Evolutionary conservation across 495 filamentous ascomycete genomes (phyloP).

Genomic region (Lasiosphaeria hispida): DNA sequence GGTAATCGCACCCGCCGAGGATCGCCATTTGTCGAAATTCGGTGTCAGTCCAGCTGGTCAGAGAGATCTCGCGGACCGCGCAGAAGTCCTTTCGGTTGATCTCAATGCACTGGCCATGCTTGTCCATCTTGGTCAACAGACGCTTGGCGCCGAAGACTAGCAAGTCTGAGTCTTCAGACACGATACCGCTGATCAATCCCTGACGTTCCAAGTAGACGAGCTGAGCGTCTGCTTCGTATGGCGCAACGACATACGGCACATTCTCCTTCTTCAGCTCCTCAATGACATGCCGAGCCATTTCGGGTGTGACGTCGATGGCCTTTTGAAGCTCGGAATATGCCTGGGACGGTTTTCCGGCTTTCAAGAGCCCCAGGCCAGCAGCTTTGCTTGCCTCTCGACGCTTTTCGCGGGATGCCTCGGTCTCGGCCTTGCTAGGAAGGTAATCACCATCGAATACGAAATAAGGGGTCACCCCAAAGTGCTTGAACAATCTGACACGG

Average conservation of each 20-base stretch:
- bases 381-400: slow-evolving; percentile 71
- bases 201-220: slow-evolving; percentile 87
- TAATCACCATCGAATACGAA: slow-evolving; percentile 96
- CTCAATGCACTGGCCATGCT: slow-evolving; percentile 89
- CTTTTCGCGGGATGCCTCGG: slow-evolving; percentile 68
- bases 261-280: slow-evolving; percentile 79
- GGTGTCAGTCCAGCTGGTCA: slow-evolving; percentile 86
- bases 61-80: slow-evolving; percentile 78
- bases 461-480: slow-evolving; percentile 90
- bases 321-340: slow-evolving; percentile 90
- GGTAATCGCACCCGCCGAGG: slow-evolving; percentile 96
- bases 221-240: slow-evolving; percentile 97
- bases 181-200: slow-evolving; percentile 77
- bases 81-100: slow-evolving; percentile 85
- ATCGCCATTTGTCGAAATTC: slow-evolving; percentile 97
- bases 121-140: slow-evolving; percentile 89
- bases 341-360: slow-evolving; percentile 72
- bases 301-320: slow-evolving; percentile 90
- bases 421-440: slow-evolving; percentile 92
- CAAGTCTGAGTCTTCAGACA: slow-evolving; percentile 96
- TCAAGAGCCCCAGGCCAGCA: slow-evolving; percentile 73
- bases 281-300: slow-evolving; percentile 91
- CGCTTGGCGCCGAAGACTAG: slow-evolving; percentile 91
- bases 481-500: slow-evolving; percentile 86
- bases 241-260: slow-evolving; percentile 88